A percentile compares a stretch with the other conserved stretches of the same genome.
Conservation (phyloP, 176 grass and related monocot genomes). For the Aegilops tauschii region DNA sequence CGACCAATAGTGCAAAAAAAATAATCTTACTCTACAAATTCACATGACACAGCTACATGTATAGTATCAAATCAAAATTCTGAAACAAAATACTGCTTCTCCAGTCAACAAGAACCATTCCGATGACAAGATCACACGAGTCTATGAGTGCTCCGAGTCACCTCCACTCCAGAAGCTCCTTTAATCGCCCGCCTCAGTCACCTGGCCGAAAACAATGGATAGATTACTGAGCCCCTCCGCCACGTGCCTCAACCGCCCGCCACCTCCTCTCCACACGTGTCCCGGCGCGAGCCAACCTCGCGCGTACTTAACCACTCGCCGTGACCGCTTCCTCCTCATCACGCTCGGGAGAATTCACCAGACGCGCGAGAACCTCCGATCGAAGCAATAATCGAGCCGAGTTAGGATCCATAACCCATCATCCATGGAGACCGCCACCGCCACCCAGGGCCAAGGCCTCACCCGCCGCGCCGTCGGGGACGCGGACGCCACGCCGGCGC, state of each 20-base stretch:
- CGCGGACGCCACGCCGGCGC: background rate
- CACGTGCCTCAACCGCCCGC: constrained; percentile 33
- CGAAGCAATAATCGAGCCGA: background rate
- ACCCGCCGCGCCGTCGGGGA: constrained; percentile 32
- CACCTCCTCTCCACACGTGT: constrained; percentile 48
- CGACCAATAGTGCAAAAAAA: no score
- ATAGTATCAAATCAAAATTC: no score
- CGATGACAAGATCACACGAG: background rate
- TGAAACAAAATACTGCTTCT: background rate
- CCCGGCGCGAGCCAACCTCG: constrained; percentile 10
- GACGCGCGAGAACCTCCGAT: background rate
- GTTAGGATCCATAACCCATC: background rate
- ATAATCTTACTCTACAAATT: no score
- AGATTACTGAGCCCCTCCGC: background rate
- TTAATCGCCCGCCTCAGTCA: background rate
- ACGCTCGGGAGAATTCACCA: background rate
- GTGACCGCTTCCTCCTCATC: background rate
- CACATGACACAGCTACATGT: no score
- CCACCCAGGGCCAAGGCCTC: constrained; percentile 35
- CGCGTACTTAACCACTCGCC: constrained; percentile 21
- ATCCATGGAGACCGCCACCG: constrained; percentile 29
- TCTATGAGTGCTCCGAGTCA: background rate
- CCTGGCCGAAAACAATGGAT: constrained; percentile 2
- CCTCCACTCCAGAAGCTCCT: constrained; percentile 31
- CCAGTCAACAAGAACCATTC: background rate